Base-by-base conservation (phyloP, 495 filamentous ascomycete genomes). In the Hyphodiscus hymeniophilus region DNA sequence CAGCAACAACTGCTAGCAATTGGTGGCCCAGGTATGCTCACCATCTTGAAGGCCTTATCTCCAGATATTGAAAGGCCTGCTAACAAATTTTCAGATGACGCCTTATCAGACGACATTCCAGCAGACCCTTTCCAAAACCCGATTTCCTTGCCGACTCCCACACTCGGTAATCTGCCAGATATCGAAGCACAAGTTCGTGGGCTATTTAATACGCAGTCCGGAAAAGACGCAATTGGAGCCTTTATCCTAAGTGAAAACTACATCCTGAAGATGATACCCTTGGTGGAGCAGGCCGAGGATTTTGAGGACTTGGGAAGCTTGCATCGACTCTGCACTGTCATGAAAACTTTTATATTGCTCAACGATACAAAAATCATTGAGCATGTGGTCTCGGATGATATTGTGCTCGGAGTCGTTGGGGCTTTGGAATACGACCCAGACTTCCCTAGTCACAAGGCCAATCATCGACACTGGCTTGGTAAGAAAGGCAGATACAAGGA, bases 371-470 rank as follows among this genome's bases (percentile, higher is more conserved):
- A 79, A 46, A 94, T 98, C 49, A 94, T 98, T 51, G 92, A 98
- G 62, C 81, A 84, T 39, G 86, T 89, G 38, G 91, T 98, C 7
- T 85, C 84, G 7, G 94, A 98, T 67, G 79, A 86, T 24, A 77
- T 89, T 50, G 82, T 97, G 34, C 64, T 95, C 42, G 94, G 91
- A 2, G 91, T 97, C 36, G 92, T 98, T 39, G 92, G 94, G 42
- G 94, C 94, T 35, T 68, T 98, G 46, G 92, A 98, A 75, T 98
- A 96, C 67, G 92, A 98, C 55, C 92, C 94, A 7, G 92, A 98
- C 64, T 98, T 97, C 54, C 92, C 92, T n/a, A 89, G 80, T 33
- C 92, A 97, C 70, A 96, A 95, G 64, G 92, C 92, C 13, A 98
- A 98, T 60, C 92, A 98, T 61, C 81, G 92, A 24, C 88, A 89